phyloP scores from a whole-genome alignment of 257 asterid species.

The Scutellaria barbata region DNA sequence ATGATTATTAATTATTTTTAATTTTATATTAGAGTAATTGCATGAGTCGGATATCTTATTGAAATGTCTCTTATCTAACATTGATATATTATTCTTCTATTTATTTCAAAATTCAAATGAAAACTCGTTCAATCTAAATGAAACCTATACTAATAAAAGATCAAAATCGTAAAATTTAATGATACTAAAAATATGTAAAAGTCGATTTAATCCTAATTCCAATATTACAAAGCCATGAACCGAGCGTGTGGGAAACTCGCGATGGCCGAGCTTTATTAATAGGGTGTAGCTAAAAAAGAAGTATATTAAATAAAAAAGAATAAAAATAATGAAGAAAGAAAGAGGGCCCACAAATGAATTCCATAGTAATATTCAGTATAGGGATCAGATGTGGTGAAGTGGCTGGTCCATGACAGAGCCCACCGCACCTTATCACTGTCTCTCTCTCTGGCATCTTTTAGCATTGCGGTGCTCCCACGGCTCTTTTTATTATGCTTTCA shows the following conservation, averaged over 20 bases:
- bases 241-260: slow-evolving; percentile 18
- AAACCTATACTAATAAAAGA: no score
- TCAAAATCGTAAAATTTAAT: no score
- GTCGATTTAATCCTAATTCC: no score
- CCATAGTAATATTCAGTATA: slow-evolving; percentile 16
- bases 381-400: slow-evolving; percentile 34
- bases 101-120: no score
- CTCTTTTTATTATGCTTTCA: slow-evolving; percentile 32
- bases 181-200: no score
- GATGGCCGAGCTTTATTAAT: background rate
- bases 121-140: no score
- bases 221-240: background rate
- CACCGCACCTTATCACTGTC: slow-evolving; percentile 38
- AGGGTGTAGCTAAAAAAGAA: background rate
- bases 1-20: no score
- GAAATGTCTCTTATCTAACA: no score
- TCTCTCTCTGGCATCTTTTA: slow-evolving; percentile 28
- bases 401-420: slow-evolving; percentile 31
- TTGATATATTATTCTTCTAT: no score
- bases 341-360: slow-evolving; percentile 25
- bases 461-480: slow-evolving; percentile 45
- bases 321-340: background rate
- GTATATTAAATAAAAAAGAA: background rate
- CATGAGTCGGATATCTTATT: no score
- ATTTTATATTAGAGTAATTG: no score